A percentile compares a stretch with the other conserved stretches of the same genome.
These are phyloP conservation scores for Xylaria sp. DNA, from an alignment of 2,329 filamentous ascomycete species.

Conservation along the genomic window DNA sequence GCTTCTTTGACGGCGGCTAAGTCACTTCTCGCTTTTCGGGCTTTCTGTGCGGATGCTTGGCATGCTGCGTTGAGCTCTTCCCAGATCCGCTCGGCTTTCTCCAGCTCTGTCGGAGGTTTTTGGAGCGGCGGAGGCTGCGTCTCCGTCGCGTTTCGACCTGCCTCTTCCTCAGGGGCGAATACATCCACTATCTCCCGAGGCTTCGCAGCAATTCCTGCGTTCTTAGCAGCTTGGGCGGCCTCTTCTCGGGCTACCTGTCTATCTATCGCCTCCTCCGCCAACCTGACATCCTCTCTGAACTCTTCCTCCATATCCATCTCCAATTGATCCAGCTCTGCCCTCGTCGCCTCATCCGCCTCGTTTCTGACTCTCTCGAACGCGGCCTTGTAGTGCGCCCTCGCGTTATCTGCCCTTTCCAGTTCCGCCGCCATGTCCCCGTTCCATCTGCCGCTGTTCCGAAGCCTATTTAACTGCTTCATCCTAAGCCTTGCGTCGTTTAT, in stretches of 20 bases:
- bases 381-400: not conserved
- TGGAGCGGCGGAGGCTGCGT: too few species aligned
- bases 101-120: too few species aligned
- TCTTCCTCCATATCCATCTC: not conserved
- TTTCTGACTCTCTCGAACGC: not conserved
- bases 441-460: not conserved
- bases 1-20: too few species aligned
- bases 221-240: not conserved
- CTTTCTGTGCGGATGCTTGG: too few species aligned
- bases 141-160: too few species aligned
- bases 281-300: not conserved
- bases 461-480: not conserved
- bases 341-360: not conserved
- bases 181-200: too few species aligned
- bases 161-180: too few species aligned
- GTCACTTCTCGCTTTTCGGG: too few species aligned
- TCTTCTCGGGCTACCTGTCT: not conserved
- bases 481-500: not conserved
- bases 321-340: not conserved
- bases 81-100: too few species aligned
- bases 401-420: not conserved
- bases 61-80: too few species aligned
- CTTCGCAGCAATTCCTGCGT: too few species aligned
- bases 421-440: not conserved
- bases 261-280: not conserved